Evolutionary conservation across 2,329 filamentous ascomycete genomes (phyloP).

Genomic region (Aureobasidium sp.): DNA sequence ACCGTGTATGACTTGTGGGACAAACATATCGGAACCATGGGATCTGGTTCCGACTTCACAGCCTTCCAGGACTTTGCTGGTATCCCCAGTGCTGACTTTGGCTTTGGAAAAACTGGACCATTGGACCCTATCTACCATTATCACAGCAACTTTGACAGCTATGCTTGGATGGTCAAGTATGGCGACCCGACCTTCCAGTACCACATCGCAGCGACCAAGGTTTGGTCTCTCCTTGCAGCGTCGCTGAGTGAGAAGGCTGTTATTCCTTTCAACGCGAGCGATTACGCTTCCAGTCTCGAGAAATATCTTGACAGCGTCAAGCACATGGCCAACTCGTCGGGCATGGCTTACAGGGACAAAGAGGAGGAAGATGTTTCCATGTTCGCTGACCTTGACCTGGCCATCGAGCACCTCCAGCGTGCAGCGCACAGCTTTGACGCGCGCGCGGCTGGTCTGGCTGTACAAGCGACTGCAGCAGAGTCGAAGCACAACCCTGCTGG

Average conservation of each 20-base stretch:
- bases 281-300: conserved; percentile 38
- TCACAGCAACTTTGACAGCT: conserved; percentile 78
- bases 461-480: conserved; percentile 45
- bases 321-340: conserved; percentile 16
- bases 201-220: conserved; percentile 44
- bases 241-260: conserved; percentile 42
- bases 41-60: conserved; percentile 46
- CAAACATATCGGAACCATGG: conserved; percentile 49
- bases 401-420: conserved; percentile 44
- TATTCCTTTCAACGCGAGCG: conserved; percentile 40
- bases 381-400: conserved; percentile 42
- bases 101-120: conserved; percentile 32
- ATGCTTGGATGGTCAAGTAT: conserved; percentile 74
- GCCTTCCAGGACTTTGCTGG: conserved; percentile 49
- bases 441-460: conserved; percentile 39
- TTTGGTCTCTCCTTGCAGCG: conserved; percentile 41
- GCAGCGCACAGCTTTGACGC: conserved; percentile 47
- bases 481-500: conserved; percentile 43
- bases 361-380: conserved; percentile 27
- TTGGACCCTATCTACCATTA: conserved; percentile 60
- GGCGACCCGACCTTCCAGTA: conserved; percentile 60
- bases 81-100: conserved; percentile 43
- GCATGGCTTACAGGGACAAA: conserved; percentile 20
- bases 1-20: conserved; percentile 60
- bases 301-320: conserved; percentile 39